Percentiles rank a stretch among this genome's conserved stretches.
These are phyloP conservation scores for Dispira parvispora DNA, from an alignment of 192 early-diverging fungal genomes.

Conservation along the genomic window DNA sequence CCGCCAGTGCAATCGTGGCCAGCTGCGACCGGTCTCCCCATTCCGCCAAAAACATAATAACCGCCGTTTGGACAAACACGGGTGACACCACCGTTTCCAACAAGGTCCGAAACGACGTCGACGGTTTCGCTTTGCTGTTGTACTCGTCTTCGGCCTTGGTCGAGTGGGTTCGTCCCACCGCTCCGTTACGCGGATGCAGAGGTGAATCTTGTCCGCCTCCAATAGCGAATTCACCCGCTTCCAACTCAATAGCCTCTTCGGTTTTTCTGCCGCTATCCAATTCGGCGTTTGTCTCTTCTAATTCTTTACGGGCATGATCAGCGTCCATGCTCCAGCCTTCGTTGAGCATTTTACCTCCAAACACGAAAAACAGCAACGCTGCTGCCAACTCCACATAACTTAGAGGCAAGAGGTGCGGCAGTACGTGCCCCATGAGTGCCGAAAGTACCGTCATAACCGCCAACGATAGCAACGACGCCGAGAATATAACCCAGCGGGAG, in stretches of 20 bases:
- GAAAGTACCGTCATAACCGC: slow-evolving; percentile 92
- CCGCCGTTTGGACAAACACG: slow-evolving; percentile 88
- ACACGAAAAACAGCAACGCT: slow-evolving; percentile 75
- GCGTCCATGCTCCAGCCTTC: slow-evolving; percentile 78
- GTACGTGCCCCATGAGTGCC: slow-evolving; percentile 75
- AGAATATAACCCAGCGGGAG: slow-evolving; percentile 77
- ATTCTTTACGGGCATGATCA: slow-evolving; percentile 76
- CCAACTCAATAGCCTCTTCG: slow-evolving; percentile 14
- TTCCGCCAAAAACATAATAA: slow-evolving; percentile 92
- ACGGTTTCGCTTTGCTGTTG: background rate
- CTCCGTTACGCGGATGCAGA: background rate
- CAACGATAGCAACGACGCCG: slow-evolving; percentile 73
- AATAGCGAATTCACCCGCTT: slow-evolving; percentile 9
- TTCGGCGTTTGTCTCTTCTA: slow-evolving; percentile 80
- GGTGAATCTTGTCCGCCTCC: background rate
- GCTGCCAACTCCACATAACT: slow-evolving; percentile 75
- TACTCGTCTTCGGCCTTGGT: background rate
- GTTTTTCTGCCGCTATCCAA: slow-evolving; percentile 44
- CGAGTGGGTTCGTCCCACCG: background rate
- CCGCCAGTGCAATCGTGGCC: slow-evolving; percentile 88
- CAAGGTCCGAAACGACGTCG: slow-evolving; percentile 17
- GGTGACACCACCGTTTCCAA: slow-evolving; percentile 71
- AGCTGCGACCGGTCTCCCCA: slow-evolving; percentile 98
- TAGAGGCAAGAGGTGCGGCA: slow-evolving; percentile 74
- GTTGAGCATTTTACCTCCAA: slow-evolving; percentile 76